These are phyloP conservation scores for Microbotryum violaceum DNA, from an alignment of 1,284 basidiomycete species.

Conservation along the genomic window DNA sequence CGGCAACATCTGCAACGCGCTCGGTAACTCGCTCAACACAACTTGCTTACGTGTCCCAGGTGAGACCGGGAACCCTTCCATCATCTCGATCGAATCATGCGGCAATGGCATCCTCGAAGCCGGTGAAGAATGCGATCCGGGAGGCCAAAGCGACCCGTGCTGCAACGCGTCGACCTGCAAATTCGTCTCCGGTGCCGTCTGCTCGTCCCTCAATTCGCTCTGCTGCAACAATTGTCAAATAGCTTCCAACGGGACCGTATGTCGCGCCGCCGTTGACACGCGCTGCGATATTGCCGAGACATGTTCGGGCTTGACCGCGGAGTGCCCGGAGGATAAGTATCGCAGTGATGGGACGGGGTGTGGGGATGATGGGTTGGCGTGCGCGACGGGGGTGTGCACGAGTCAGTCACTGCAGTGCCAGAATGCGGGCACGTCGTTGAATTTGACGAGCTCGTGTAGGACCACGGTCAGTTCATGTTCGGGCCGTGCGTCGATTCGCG, in stretches of 20 bases:
- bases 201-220: slow-evolving; percentile 66
- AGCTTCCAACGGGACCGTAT: slow-evolving; percentile 55
- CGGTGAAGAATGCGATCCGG: slow-evolving; percentile 84
- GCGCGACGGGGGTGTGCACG: slow-evolving; percentile 76
- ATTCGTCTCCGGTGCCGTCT: slow-evolving; percentile 62
- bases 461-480: slow-evolving; percentile 19
- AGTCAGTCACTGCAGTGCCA: slow-evolving; percentile 70
- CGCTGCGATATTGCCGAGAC: slow-evolving; percentile 69
- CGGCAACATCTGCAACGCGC: slow-evolving; percentile 68
- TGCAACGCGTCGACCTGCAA: slow-evolving; percentile 73
- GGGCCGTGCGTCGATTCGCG: too few species aligned
- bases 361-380: slow-evolving; percentile 59
- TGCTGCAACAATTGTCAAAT: slow-evolving; percentile 74
- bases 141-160: slow-evolving; percentile 57
- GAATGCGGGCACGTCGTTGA: slow-evolving; percentile 58
- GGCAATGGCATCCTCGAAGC: slow-evolving; percentile 67
- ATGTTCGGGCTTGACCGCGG: slow-evolving; percentile 65
- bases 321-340: slow-evolving; percentile 64
- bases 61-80: slow-evolving; percentile 16
- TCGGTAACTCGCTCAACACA: slow-evolving; percentile 41
- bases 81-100: slow-evolving; percentile 46
- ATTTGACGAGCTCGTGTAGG: slow-evolving; percentile 58
- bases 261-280: slow-evolving; percentile 60
- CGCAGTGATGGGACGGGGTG: slow-evolving; percentile 55
- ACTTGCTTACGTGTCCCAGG: slow-evolving; percentile 27